These are phyloP conservation scores for Suillus spraguei DNA, from an alignment of 768 basidiomycete genomes.

Conservation along the genomic window DNA sequence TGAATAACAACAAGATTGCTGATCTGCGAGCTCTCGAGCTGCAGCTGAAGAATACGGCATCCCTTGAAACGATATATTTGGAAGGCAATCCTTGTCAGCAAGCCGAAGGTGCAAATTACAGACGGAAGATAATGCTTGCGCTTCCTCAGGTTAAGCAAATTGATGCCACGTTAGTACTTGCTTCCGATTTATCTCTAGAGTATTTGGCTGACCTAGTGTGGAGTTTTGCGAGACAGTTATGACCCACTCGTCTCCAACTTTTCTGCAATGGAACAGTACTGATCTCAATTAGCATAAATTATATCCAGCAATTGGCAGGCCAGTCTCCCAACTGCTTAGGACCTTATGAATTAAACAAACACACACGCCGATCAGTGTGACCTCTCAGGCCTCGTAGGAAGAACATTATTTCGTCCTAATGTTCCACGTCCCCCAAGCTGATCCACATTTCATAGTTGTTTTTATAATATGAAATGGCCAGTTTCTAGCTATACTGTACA, in stretches of 20 bases:
- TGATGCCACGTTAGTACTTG: slow-evolving; percentile 86
- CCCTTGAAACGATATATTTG: slow-evolving; percentile 88
- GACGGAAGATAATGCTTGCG: slow-evolving; percentile 86
- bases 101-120: slow-evolving; percentile 74
- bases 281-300: neutral
- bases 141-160: slow-evolving; percentile 91
- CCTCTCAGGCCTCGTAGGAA: neutral
- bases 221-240: slow-evolving; percentile 1
- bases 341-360: neutral
- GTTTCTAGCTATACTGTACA: neutral
- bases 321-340: neutral
- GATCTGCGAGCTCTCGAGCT: slow-evolving; percentile 67
- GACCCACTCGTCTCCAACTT: neutral
- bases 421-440: neutral
- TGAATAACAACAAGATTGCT: slow-evolving; percentile 85
- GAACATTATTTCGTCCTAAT: neutral
- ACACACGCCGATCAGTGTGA: neutral
- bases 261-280: neutral
- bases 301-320: neutral
- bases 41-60: slow-evolving; percentile 59
- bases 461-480: neutral
- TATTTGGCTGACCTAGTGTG: slow-evolving; percentile 15
- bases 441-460: neutral
- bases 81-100: slow-evolving; percentile 94
- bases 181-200: neutral